Evolutionary conservation across 371 early-diverging fungal genomes (phyloP), one percentile per base, ranked within the genome.

Genomic region (Neoconidiobolus thromboides): DNA sequence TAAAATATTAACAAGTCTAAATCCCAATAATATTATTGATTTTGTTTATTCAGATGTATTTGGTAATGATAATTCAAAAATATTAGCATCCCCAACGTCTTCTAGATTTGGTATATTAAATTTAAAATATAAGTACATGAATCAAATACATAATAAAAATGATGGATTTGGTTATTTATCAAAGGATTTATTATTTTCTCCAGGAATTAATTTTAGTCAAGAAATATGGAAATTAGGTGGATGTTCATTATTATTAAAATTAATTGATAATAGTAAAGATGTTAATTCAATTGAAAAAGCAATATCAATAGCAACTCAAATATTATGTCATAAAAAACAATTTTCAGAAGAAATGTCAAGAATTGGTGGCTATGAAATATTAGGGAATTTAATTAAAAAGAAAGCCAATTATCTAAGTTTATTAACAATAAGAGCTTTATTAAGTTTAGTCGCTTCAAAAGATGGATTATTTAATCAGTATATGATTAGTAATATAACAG

Each of bases 321-420:
- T 75, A 12, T 76, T 87, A 53, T 71, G 77, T 7, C 78, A 77
- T 62, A 80, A 76, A 40, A 84, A 84, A 83, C 62, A 85, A 14
- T 80, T 83, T 61, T 75, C 79, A 0, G 83, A 81, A 60, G 85
- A 85, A 53, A 85, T 85, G 83, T 83, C 83, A 58, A 70, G 78
- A 15, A 71, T 72, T 37, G 78, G 81, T 65, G 81, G 83, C 1
- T 87, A 85, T 55, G 85, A 85, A 61, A 76, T 83, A 26, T 67
- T 85, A n/a, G 81, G 80, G 0, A 74, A 73, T 52, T 62, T 87
- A 3, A 48, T 87, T 36, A 83, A 81, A 57, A 71, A 9, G 74
- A 55, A 85, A 83, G 66, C 70, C 75, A 46, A 72, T 76, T 1
- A 64, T 72, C 84, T 40, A 78, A 77, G 0, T 65, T 72, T 26